These are phyloP conservation scores for Jatropha multifida DNA, from an alignment of 441 rosid species.

Conservation along the genomic window DNA sequence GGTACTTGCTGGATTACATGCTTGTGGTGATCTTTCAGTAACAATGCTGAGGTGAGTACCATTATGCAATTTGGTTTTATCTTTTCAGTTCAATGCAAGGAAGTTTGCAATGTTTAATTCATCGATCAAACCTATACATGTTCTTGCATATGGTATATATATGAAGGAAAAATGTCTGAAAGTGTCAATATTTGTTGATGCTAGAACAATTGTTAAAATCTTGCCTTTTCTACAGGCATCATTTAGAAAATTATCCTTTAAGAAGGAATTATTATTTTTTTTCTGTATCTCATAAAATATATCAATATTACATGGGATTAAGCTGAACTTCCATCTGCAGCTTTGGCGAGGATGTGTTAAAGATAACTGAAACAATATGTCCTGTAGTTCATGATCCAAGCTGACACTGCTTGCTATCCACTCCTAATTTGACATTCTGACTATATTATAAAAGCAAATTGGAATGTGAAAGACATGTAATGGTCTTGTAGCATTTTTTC, in stretches of 20 bases:
- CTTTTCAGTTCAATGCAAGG: constrained; percentile 4
- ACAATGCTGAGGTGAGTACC: constrained; percentile 79
- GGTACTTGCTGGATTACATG: constrained; percentile 94
- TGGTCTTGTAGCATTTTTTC: neutral
- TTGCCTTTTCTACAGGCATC: neutral
- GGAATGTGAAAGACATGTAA: neutral
- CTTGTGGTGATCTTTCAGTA: constrained; percentile 96
- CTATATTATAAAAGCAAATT: neutral
- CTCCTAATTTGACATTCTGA: neutral
- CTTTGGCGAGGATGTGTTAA: neutral
- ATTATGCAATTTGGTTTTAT: constrained; percentile 7
- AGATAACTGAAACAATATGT: neutral
- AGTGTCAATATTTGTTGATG: neutral
- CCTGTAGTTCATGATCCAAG: neutral
- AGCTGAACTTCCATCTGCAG: neutral
- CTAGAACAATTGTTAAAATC: neutral
- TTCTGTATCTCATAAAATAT: neutral
- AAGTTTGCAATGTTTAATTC: neutral
- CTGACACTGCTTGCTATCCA: neutral
- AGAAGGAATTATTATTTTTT: neutral
- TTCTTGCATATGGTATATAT: neutral
- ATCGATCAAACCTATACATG: neutral
- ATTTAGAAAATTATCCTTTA: neutral
- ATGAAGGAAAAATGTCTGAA: neutral
- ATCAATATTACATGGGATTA: neutral